Percentiles rank a stretch among this genome's conserved stretches.
Conservation (phyloP, 2,329 filamentous ascomycete genomes). For the Parafenestella ontariensis region DNA sequence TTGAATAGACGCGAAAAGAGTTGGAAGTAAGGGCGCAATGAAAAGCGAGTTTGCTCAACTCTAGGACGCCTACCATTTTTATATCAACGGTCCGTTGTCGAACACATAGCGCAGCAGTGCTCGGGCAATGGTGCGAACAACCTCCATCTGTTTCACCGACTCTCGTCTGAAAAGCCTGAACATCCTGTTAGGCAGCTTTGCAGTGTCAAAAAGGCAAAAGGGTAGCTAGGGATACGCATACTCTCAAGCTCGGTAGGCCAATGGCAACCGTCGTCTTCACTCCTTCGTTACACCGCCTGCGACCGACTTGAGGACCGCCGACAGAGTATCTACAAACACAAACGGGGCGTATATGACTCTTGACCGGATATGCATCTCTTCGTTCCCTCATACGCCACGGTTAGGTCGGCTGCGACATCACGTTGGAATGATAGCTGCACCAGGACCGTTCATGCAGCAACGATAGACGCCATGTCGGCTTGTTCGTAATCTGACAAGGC, state of each 20-base stretch:
- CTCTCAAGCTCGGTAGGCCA: background rate
- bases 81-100: background rate
- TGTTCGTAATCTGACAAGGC: background rate
- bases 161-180: background rate
- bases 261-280: background rate
- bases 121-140: background rate
- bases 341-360: background rate
- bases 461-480: background rate
- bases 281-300: background rate
- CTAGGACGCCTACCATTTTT: background rate
- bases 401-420: background rate
- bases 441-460: background rate
- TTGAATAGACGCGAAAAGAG: background rate
- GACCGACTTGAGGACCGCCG: background rate
- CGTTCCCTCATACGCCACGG: background rate
- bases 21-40: background rate
- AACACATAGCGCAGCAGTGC: background rate
- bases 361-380: background rate
- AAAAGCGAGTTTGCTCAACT: background rate
- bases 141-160: background rate
- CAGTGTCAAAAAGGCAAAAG: background rate
- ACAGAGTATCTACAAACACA: background rate
- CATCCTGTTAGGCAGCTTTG: background rate
- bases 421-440: background rate
- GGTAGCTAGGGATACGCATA: background rate